These are phyloP conservation scores for Ustilago tritici DNA, from an alignment of 1,284 basidiomycete species.

Conservation along the genomic window DNA sequence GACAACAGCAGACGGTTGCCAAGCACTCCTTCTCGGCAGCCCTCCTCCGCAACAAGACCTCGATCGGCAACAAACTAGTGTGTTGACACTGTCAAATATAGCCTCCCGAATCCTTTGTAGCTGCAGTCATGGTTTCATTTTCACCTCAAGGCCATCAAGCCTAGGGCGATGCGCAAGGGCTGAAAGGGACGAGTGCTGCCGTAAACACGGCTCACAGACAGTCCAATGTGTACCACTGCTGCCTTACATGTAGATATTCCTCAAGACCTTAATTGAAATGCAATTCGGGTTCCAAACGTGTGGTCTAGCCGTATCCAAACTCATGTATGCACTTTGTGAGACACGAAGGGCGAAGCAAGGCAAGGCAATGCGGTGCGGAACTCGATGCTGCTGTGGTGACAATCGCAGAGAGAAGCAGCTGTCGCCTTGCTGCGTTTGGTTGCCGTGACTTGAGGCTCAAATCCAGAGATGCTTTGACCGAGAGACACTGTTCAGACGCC, in stretches of 20 bases:
- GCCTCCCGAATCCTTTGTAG: too few relatives aligned
- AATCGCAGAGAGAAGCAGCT: background rate
- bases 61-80: too few relatives aligned
- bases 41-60: too few relatives aligned
- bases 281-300: background rate
- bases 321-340: too few relatives aligned
- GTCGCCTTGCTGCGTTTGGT: slow-evolving; percentile 2
- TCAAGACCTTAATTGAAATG: background rate
- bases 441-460: slow-evolving; percentile 2
- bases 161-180: too few relatives aligned
- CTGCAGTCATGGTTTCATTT: background rate
- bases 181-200: background rate
- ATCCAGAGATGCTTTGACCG: background rate
- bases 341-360: background rate
- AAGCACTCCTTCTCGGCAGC: too few relatives aligned
- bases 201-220: background rate
- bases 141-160: too few relatives aligned
- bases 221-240: background rate
- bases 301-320: background rate
- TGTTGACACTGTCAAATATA: too few relatives aligned
- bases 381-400: background rate
- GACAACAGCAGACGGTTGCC: background rate
- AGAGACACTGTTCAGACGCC: background rate
- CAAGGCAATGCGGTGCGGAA: background rate
- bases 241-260: background rate